Evolutionary conservation across 768 basidiomycete species (phyloP), one percentile per base, ranked within the genome.

Genomic region (Hygrocybe coccinea): DNA sequence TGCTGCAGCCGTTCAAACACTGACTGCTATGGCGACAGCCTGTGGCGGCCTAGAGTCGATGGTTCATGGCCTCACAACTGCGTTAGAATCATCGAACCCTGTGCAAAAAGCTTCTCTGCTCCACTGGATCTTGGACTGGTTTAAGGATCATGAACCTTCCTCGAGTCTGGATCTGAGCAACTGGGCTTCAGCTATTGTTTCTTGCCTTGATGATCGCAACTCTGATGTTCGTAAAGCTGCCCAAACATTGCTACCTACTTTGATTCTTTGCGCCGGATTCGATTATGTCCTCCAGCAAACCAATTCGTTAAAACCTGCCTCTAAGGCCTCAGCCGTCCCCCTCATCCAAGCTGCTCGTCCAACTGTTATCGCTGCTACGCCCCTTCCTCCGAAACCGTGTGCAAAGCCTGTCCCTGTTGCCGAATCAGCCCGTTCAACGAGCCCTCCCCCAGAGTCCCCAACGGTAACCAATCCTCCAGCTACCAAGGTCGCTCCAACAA

Each of bases 181-280:
- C 35, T 86, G 93, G 80, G 81, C 80, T 7, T 65, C 78, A 7
- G 76, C 83, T 1, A 69, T 90, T 24, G 79, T 99, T 15, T 68
- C 79, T 2, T 93, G 83, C 58, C 79, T 99, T 34, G 97, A 99
- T 65, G 97, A 99, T 68, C 84, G 93, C 29, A 95, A 75, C 64
- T 80, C 80, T 10, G 97, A 99, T 66, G 90, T 98, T 19, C 84
- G 97, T 55, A 98, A 98, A 71, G 86, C 84, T 12, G 92, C 94
- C 5, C 88, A 91, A 60, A 84, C 85, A 1, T 67, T 97, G 25
- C 71, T 99, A 12, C 91, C 93, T 0, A 71, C 75, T 43, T 69
- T 99, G 54, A 85, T 98, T 48, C 71, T 78, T 2, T 83, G 70
- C 46, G 84, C 84, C 33, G 93, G 97, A 5, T 92, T 83, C 64